A percentile compares a stretch with the other conserved stretches of the same genome.
Evolutionary conservation across 768 basidiomycete genomes (phyloP).

Genomic region (Tricholoma sp.): DNA sequence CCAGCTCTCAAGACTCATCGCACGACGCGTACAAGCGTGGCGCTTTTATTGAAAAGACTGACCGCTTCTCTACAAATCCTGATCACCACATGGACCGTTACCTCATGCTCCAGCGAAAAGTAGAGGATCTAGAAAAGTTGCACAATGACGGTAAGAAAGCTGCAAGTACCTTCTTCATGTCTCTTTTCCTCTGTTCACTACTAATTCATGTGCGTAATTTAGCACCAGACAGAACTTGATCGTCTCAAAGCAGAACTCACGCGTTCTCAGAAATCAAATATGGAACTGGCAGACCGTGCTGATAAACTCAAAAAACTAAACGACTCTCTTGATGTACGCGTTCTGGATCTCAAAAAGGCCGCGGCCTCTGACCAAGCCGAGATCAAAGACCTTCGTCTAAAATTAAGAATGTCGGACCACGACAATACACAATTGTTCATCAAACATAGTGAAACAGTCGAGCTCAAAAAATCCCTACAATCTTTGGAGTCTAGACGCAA

Average conservation of each 20-base stretch:
- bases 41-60: slow-evolving; percentile 52
- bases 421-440: slow-evolving; percentile 46
- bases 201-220: slow-evolving; percentile 1
- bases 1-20: slow-evolving; percentile 31
- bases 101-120: slow-evolving; percentile 50
- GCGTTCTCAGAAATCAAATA: slow-evolving; percentile 38
- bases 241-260: slow-evolving; percentile 52
- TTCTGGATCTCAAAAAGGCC: slow-evolving; percentile 56
- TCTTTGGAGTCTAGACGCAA: slow-evolving; percentile 43
- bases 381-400: slow-evolving; percentile 56
- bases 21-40: slow-evolving; percentile 52
- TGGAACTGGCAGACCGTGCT: slow-evolving; percentile 47
- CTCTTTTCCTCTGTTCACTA: neutral
- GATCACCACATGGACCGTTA: slow-evolving; percentile 41
- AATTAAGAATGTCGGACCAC: slow-evolving; percentile 53
- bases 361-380: slow-evolving; percentile 49
- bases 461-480: slow-evolving; percentile 46
- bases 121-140: slow-evolving; percentile 59
- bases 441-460: slow-evolving; percentile 48
- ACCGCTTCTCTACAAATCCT: slow-evolving; percentile 35
- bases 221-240: slow-evolving; percentile 63
- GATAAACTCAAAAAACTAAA: slow-evolving; percentile 64
- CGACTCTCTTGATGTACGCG: slow-evolving; percentile 48
- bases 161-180: slow-evolving; percentile 32
- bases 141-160: slow-evolving; percentile 62